Evolutionary conservation across 2,329 filamentous ascomycete species (phyloP).

Genomic region (Fusarium agapanthi): DNA sequence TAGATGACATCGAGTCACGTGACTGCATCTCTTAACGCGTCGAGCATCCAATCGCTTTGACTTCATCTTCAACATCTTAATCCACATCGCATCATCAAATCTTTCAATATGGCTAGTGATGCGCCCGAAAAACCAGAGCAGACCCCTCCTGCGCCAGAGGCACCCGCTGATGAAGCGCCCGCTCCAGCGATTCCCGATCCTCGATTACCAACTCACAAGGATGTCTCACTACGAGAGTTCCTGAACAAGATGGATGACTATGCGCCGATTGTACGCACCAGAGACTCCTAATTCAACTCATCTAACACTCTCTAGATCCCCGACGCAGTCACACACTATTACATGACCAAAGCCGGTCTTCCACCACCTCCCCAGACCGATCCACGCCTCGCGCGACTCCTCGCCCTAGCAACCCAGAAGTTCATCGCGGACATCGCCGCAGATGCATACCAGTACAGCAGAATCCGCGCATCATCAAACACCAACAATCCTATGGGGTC

Average conservation of each 20-base stretch:
- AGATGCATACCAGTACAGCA: slow-evolving; percentile 96
- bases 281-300: background rate
- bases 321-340: slow-evolving; percentile 97
- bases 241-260: slow-evolving; percentile 97
- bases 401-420: slow-evolving; percentile 97
- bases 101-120: slow-evolving; percentile 48
- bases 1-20: slow-evolving; percentile 38
- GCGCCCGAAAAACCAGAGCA: slow-evolving; percentile 47
- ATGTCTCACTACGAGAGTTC: slow-evolving; percentile 91
- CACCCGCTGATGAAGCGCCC: slow-evolving; percentile 45
- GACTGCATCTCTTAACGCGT: slow-evolving; percentile 28
- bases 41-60: background rate
- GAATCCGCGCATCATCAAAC: slow-evolving; percentile 89
- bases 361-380: slow-evolving; percentile 92
- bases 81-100: slow-evolving; percentile 25
- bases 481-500: slow-evolving; percentile 92
- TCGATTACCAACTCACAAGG: slow-evolving; percentile 82
- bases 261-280: slow-evolving; percentile 83
- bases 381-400: slow-evolving; percentile 86
- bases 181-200: slow-evolving; percentile 63
- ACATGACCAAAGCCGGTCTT: slow-evolving; percentile 94
- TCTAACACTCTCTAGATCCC: slow-evolving; percentile 69
- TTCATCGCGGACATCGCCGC: slow-evolving; percentile 98
- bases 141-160: slow-evolving; percentile 42
- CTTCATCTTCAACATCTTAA: slow-evolving; percentile 23